A percentile compares a stretch with the other conserved stretches of the same genome.
Conservation (phyloP, 345 rosid species). For the Gossypium herbaceum region DNA sequence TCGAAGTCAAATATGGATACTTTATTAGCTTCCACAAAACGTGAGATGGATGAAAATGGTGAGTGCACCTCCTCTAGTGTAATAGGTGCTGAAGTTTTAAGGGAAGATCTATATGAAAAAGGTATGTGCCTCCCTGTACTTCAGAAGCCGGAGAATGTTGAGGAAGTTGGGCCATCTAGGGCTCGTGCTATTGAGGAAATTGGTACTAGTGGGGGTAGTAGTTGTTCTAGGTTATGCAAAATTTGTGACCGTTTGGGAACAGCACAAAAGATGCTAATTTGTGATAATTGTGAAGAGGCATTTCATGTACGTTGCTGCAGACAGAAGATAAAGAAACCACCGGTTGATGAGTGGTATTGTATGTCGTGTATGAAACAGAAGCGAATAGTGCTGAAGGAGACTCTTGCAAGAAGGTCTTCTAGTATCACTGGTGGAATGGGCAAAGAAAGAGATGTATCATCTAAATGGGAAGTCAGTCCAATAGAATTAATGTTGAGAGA, state of each 20-base stretch:
- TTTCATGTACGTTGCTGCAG: slow-evolving; percentile 75
- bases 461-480: slow-evolving; percentile 32
- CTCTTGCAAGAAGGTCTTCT: slow-evolving; percentile 25
- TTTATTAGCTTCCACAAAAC: slow-evolving; percentile 42
- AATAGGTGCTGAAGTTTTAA: slow-evolving; percentile 28
- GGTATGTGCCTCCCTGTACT: slow-evolving; percentile 39
- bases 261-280: slow-evolving; percentile 57
- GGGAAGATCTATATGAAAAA: slow-evolving; percentile 34
- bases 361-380: slow-evolving; percentile 61
- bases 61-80: slow-evolving; percentile 67
- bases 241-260: slow-evolving; percentile 51
- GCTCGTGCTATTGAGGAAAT: slow-evolving; percentile 23
- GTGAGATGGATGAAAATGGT: slow-evolving; percentile 45
- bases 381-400: slow-evolving; percentile 32
- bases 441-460: slow-evolving; percentile 32
- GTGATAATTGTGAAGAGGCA: slow-evolving; percentile 83
- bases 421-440: slow-evolving; percentile 32
- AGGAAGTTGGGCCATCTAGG: slow-evolving; percentile 27
- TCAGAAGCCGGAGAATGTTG: slow-evolving; percentile 19
- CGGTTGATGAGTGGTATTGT: slow-evolving; percentile 78
- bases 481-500: slow-evolving; percentile 53
- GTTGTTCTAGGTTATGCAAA: slow-evolving; percentile 51
- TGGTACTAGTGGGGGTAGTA: slow-evolving; percentile 29
- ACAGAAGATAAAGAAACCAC: slow-evolving; percentile 46
- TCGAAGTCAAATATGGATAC: slow-evolving; percentile 52